These are phyloP conservation scores for Celoporthe dispersa DNA, from an alignment of 2,329 filamentous ascomycete species.

Conservation along the genomic window DNA sequence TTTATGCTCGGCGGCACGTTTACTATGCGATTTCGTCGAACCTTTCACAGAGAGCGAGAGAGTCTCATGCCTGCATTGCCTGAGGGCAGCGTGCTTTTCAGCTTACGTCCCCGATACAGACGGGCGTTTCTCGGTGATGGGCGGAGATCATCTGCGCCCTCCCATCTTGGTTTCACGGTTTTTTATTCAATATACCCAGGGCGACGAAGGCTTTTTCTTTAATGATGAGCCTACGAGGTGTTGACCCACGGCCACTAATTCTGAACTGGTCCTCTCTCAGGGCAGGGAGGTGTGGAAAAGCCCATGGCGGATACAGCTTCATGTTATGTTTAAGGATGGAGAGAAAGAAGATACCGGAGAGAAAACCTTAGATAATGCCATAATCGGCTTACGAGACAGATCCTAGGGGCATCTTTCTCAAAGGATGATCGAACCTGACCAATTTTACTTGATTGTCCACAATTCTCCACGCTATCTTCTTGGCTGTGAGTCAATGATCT, in stretches of 20 bases:
- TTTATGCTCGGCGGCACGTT: conserved; percentile 12
- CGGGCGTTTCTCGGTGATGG: conserved; percentile 12
- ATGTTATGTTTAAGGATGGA: conserved; percentile 16
- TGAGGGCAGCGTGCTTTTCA: neutral
- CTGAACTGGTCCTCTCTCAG: neutral
- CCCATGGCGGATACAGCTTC: neutral
- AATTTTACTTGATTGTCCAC: conserved; percentile 11
- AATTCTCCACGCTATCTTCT: neutral
- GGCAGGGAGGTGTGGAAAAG: neutral
- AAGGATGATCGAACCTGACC: conserved; percentile 10
- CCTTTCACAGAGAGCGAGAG: neutral
- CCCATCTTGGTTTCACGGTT: conserved; percentile 43
- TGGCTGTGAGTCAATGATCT: too few species aligned
- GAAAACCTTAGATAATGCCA: conserved; percentile 18
- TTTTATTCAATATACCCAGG: conserved; percentile 47
- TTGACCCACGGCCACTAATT: conserved; percentile 36
- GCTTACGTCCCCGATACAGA: neutral
- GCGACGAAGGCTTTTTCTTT: conserved; percentile 40
- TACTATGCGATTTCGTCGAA: neutral
- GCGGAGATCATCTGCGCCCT: conserved; percentile 34
- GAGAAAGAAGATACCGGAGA: conserved; percentile 24
- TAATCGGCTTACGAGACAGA: conserved; percentile 21
- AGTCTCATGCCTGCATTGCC: neutral
- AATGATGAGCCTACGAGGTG: conserved; percentile 39
- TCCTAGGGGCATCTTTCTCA: conserved; percentile 11